Evolutionary conservation across 2,329 filamentous ascomycete species (phyloP).

Genomic region (Ceratocystis harringtonii): DNA sequence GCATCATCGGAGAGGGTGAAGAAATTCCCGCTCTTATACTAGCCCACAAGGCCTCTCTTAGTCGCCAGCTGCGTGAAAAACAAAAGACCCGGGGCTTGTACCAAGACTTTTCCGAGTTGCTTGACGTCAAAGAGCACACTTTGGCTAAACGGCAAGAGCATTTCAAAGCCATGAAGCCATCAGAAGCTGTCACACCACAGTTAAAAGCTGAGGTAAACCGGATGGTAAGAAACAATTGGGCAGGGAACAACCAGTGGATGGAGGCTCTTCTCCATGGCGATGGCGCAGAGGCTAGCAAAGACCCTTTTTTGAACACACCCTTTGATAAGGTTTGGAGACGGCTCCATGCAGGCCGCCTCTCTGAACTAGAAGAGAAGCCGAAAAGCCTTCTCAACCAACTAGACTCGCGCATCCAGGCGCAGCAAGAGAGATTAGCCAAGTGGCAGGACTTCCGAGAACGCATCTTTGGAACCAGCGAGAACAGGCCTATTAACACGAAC

Average conservation of each 20-base stretch:
- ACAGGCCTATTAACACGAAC: constrained; percentile 20
- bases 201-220: constrained; percentile 39
- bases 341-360: constrained; percentile 43
- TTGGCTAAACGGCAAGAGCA: constrained; percentile 40
- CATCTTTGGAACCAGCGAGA: constrained; percentile 27
- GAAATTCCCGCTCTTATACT: constrained; percentile 52
- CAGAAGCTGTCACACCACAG: constrained; percentile 28
- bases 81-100: constrained; percentile 44
- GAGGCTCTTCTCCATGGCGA: constrained; percentile 56
- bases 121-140: constrained; percentile 47
- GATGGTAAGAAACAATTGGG: constrained; percentile 58
- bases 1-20: constrained; percentile 38
- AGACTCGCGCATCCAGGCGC: constrained; percentile 49
- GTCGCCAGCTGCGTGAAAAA: constrained; percentile 43
- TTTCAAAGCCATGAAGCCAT: constrained; percentile 22
- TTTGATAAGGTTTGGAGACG: constrained; percentile 60
- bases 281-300: constrained; percentile 33
- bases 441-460: constrained; percentile 55
- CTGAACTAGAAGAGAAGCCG: constrained; percentile 37
- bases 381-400: constrained; percentile 53
- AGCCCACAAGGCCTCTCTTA: constrained; percentile 55
- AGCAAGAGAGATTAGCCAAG: constrained; percentile 51
- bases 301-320: constrained; percentile 47
- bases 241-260: constrained; percentile 61
- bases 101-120: constrained; percentile 45